Conservation (phyloP, 1,284 basidiomycete species). For the Ustilago vetiveriae region DNA sequence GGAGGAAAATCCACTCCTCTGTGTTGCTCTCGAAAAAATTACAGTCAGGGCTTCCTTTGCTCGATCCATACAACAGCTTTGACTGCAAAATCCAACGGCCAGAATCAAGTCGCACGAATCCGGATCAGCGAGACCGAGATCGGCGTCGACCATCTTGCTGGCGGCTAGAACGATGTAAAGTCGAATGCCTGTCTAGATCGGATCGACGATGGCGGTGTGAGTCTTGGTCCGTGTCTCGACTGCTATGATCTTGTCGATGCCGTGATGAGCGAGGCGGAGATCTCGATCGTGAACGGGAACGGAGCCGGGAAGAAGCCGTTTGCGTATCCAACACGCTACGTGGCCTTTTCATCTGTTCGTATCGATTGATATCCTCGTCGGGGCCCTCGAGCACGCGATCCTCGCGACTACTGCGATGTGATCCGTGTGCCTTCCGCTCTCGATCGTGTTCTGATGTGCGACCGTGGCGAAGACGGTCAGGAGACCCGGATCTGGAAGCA, state of each 20-base stretch:
- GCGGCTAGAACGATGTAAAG: too few relatives aligned
- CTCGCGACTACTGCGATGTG: neutral
- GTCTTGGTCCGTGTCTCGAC: slow-evolving; percentile 1
- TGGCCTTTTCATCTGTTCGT: slow-evolving; percentile 25
- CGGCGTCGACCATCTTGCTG: slow-evolving; percentile 11
- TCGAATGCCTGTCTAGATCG: neutral
- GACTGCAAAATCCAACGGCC: too few relatives aligned
- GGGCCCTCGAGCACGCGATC: too few relatives aligned
- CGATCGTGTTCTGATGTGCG: neutral
- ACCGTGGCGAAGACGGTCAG: too few relatives aligned
- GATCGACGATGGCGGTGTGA: neutral
- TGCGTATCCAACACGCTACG: slow-evolving; percentile 21
- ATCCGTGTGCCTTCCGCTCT: neutral
- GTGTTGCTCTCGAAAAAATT: too few relatives aligned
- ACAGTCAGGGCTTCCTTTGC: too few relatives aligned
- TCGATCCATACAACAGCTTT: too few relatives aligned
- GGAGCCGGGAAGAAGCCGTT: neutral
- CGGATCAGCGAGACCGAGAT: slow-evolving; percentile 6
- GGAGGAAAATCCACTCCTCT: too few relatives aligned
- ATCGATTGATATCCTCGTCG: slow-evolving; percentile 21
- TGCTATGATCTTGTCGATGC: neutral
- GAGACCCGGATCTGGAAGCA: neutral
- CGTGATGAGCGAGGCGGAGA: slow-evolving; percentile 3
- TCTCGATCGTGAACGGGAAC: slow-evolving; percentile 3
- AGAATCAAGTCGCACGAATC: too few relatives aligned